Conservation (phyloP, 2,329 filamentous ascomycete genomes). For the Diplodia mutila region DNA sequence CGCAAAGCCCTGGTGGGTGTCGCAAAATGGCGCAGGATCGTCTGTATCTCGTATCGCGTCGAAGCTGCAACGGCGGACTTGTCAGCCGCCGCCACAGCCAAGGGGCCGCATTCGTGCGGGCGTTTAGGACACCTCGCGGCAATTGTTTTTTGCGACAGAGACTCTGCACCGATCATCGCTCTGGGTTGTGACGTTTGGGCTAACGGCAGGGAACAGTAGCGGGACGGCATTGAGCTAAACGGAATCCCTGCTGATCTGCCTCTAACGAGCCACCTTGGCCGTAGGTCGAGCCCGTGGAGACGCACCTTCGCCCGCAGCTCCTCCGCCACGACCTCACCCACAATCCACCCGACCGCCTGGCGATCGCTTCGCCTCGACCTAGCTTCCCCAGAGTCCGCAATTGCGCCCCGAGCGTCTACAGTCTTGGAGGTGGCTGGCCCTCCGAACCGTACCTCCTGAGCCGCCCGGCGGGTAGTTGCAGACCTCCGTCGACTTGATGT, state of each 20-base stretch:
- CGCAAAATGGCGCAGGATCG: slow-evolving; percentile 14
- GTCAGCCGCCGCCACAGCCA: slow-evolving; percentile 19
- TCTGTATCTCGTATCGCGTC: slow-evolving; percentile 18
- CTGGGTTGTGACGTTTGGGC: slow-evolving; percentile 10
- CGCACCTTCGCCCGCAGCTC: slow-evolving; percentile 21
- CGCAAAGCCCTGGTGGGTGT: neutral
- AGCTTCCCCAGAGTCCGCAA: slow-evolving; percentile 6
- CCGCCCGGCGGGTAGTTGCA: slow-evolving; percentile 19
- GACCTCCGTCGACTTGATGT: slow-evolving; percentile 47
- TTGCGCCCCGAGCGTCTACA: slow-evolving; percentile 13
- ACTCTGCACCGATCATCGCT: slow-evolving; percentile 6
- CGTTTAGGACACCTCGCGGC: slow-evolving; percentile 16
- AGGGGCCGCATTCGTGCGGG: slow-evolving; percentile 1
- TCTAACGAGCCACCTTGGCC: slow-evolving; percentile 26
- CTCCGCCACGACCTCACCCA: slow-evolving; percentile 20
- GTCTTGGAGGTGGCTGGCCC: slow-evolving; percentile 24
- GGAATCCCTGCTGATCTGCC: slow-evolving; percentile 24
- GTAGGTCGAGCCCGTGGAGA: slow-evolving; percentile 18
- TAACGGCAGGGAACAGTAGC: slow-evolving; percentile 17
- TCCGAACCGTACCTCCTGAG: slow-evolving; percentile 22
- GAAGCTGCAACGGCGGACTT: slow-evolving; percentile 4
- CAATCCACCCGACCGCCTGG: slow-evolving; percentile 23
- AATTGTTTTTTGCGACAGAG: neutral
- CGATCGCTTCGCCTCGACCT: slow-evolving; percentile 20
- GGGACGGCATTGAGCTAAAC: slow-evolving; percentile 20